Conservation (phyloP, 306 rosid genomes). For the Quercus glauca region DNA sequence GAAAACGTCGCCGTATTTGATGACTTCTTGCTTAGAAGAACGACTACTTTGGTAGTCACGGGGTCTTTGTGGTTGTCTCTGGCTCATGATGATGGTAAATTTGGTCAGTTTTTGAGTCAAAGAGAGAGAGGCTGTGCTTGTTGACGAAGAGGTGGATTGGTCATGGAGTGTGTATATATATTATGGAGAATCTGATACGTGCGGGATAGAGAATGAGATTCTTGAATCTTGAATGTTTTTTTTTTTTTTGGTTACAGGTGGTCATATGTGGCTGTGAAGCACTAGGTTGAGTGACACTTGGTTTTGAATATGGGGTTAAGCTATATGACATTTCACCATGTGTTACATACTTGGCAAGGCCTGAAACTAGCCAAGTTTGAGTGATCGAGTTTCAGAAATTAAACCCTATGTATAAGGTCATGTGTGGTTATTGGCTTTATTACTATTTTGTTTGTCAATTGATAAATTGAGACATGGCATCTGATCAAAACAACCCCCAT, state of each 20-base stretch:
- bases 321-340: not conserved
- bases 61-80: conserved; percentile 20
- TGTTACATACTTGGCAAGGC: not conserved
- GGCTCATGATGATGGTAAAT: not conserved
- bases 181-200: conserved; percentile 14
- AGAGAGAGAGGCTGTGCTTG: too few species aligned
- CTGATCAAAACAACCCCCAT: too few species aligned
- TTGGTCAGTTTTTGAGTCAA: too few species aligned
- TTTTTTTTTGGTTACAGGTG: not conserved
- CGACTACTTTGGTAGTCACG: not conserved
- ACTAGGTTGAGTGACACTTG: not conserved
- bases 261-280: not conserved
- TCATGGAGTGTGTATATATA: not conserved
- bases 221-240: not conserved
- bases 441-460: too few species aligned
- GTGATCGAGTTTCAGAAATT: too few species aligned
- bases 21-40: conserved; percentile 21
- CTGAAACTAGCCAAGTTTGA: too few species aligned
- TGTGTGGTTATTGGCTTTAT: too few species aligned
- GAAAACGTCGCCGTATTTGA: conserved; percentile 65
- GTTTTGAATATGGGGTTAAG: not conserved
- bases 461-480: too few species aligned
- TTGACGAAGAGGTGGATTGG: not conserved
- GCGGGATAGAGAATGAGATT: not conserved
- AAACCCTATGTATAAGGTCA: too few species aligned